A percentile compares a stretch with the other conserved stretches of the same genome.
These are phyloP conservation scores for Arabidopsis arenosa DNA, from an alignment of 345 rosid genomes.

Conservation along the genomic window DNA sequence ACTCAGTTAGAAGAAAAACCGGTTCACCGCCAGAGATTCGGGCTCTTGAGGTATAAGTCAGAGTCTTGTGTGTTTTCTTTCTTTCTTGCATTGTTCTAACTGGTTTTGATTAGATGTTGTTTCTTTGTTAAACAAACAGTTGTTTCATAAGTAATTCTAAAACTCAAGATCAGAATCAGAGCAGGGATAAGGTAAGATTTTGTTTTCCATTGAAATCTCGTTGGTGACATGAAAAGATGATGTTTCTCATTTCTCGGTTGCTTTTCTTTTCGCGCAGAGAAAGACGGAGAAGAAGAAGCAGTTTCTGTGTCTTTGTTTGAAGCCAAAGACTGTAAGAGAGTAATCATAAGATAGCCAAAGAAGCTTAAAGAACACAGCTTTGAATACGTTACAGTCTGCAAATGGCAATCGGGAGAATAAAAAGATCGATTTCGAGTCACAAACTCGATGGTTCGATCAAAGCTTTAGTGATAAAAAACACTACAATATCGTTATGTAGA, in stretches of 20 bases:
- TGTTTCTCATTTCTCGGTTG: slow-evolving; percentile 15
- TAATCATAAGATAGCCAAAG: slow-evolving; percentile 17
- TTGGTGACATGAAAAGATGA: not conserved
- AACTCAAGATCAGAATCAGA: slow-evolving; percentile 38
- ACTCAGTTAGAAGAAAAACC: slow-evolving; percentile 8
- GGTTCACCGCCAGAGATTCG: slow-evolving; percentile 16
- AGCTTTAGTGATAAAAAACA: slow-evolving; percentile 34
- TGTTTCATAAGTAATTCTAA: slow-evolving; percentile 36
- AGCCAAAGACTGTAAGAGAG: slow-evolving; percentile 39
- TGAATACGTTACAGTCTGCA: slow-evolving; percentile 10
- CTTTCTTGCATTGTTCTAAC: not conserved
- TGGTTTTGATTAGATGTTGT: slow-evolving; percentile 31
- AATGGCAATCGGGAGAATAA: slow-evolving; percentile 33
- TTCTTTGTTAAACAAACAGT: slow-evolving; percentile 21
- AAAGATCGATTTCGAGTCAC: slow-evolving; percentile 17
- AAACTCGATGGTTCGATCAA: slow-evolving; percentile 19
- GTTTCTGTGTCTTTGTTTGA: slow-evolving; percentile 42
- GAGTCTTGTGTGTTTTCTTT: not conserved
- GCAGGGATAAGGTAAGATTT: slow-evolving; percentile 28
- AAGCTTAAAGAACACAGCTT: slow-evolving; percentile 16
- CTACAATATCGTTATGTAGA: slow-evolving; percentile 24
- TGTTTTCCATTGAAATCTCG: not conserved
- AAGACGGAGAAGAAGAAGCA: slow-evolving; percentile 30
- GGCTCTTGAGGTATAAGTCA: slow-evolving; percentile 40
- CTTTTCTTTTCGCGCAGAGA: slow-evolving; percentile 24